Base-by-base conservation (phyloP, 108 stramenopile genomes). In the Aurantiochytrium sp. region DNA sequence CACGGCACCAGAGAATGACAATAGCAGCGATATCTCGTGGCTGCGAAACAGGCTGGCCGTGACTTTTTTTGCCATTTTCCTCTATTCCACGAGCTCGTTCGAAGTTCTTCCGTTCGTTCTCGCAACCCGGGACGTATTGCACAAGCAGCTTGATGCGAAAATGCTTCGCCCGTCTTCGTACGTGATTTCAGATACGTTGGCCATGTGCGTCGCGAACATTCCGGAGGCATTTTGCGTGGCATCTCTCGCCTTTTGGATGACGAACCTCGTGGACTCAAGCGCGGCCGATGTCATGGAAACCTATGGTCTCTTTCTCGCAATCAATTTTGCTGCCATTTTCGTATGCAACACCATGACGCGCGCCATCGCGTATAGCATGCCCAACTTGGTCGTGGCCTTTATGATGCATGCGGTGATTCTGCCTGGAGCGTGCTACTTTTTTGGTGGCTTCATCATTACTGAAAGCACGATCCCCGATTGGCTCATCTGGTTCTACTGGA, bases 141-240 rank as follows among this genome's bases (percentile, higher is more conserved):
- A 97, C 92, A 97, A 97, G 89, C 96, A 97, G 71, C 93, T 93
- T 49, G 95, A 95, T 88, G 94, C 96, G 0, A 94, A 94, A 59
- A 96, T 97, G 88, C 96, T 95, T 87, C 96, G 96, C 44, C 95
- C 96, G 35, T 93, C 18, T 0, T 6, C 59, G 14, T 90, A 43
- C 60, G 59, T 76, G 0, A 19, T 21, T 14, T 5, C 87, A 25
- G n/a, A 28, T 5, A 18, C 4, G 44, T 0, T 87, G 25, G 18
- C 28, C 10, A 42, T 53, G 58, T 4, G 55, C 58, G 51, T 58
- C 47, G 4, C 47, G 35, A 47, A 29, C 58, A 44, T 90, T 4
- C 43, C 49, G 4, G 28, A 4, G 18, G 5, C 59, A 3, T 5
- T 69, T 6, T 42, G 29, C 59, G 16, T 49, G 0, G 88, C 88